These are phyloP conservation scores for Vicia villosa DNA, from an alignment of 306 rosid species.

Conservation along the genomic window DNA sequence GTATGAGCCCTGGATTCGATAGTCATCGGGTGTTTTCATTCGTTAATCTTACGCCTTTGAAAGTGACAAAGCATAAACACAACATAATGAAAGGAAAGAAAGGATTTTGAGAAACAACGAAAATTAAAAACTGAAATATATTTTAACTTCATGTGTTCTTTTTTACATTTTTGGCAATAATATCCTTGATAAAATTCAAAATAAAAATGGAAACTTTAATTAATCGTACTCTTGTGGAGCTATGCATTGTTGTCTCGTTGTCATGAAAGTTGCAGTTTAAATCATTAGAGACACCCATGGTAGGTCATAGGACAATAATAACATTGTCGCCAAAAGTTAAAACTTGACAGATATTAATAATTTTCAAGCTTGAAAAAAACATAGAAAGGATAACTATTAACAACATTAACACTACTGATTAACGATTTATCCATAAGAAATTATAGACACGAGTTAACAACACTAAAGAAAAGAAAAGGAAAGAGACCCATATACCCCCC, in stretches of 20 bases:
- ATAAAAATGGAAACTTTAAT: not conserved
- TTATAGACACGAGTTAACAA: constrained; percentile 49
- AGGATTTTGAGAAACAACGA: not conserved
- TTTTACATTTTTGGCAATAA: not conserved
- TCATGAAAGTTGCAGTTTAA: not conserved
- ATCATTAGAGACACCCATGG: not conserved
- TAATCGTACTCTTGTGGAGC: not conserved
- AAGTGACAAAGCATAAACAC: no score
- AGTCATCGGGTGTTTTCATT: no score
- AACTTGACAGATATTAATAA: not conserved
- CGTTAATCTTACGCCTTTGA: no score
- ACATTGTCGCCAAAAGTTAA: not conserved
- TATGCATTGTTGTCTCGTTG: constrained; percentile 1
- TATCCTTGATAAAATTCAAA: not conserved
- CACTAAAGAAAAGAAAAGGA: constrained; percentile 4
- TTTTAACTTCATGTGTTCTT: not conserved
- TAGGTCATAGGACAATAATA: constrained; percentile 17
- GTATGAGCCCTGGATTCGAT: no score
- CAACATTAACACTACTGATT: constrained; percentile 17
- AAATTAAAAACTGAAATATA: not conserved
- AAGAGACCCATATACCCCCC: constrained; percentile 29
- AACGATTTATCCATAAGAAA: constrained; percentile 36
- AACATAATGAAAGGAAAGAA: no score
- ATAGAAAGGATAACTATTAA: constrained; percentile 12
- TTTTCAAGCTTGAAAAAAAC: not conserved